Evolutionary conservation across 345 rosid genomes (phyloP).

Genomic region (Trapa incisa): DNA sequence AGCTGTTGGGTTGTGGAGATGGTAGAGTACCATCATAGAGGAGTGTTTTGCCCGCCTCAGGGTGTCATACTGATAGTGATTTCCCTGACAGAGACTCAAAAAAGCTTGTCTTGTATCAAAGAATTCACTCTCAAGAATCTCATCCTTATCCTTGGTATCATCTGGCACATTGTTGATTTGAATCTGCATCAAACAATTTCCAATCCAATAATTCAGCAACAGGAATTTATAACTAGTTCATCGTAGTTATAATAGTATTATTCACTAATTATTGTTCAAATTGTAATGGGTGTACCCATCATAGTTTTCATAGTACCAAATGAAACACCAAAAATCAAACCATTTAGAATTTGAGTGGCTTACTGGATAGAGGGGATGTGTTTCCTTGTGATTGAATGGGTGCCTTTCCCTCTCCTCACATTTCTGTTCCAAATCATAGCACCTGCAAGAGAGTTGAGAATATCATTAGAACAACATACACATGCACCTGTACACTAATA

Average conservation of each 20-base stretch:
- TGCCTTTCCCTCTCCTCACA: slow-evolving; percentile 83
- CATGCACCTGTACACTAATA: too few species aligned
- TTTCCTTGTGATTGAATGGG: slow-evolving; percentile 64
- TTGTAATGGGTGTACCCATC: background rate
- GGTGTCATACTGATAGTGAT: slow-evolving; percentile 98
- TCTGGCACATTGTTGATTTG: slow-evolving; percentile 52
- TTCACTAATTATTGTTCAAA: background rate
- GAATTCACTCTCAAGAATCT: slow-evolving; percentile 93
- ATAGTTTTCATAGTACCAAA: background rate
- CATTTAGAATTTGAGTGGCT: slow-evolving; percentile 15
- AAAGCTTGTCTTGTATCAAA: slow-evolving; percentile 97
- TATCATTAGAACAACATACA: too few species aligned
- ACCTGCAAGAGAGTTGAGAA: slow-evolving; percentile 31
- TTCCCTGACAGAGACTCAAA: slow-evolving; percentile 96
- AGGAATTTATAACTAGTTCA: background rate
- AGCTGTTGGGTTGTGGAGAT: slow-evolving; percentile 96
- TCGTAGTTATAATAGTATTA: background rate
- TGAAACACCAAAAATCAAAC: background rate
- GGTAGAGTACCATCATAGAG: slow-evolving; percentile 99
- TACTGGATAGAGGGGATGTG: slow-evolving; percentile 64
- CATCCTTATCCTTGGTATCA: slow-evolving; percentile 90
- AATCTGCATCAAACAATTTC: slow-evolving; percentile 24
- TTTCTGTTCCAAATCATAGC: slow-evolving; percentile 73
- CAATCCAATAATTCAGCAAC: background rate
- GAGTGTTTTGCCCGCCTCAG: slow-evolving; percentile 97